Evolutionary conservation across 2,329 filamentous ascomycete species (phyloP).

Genomic region (Alternaria triticimaculans): DNA sequence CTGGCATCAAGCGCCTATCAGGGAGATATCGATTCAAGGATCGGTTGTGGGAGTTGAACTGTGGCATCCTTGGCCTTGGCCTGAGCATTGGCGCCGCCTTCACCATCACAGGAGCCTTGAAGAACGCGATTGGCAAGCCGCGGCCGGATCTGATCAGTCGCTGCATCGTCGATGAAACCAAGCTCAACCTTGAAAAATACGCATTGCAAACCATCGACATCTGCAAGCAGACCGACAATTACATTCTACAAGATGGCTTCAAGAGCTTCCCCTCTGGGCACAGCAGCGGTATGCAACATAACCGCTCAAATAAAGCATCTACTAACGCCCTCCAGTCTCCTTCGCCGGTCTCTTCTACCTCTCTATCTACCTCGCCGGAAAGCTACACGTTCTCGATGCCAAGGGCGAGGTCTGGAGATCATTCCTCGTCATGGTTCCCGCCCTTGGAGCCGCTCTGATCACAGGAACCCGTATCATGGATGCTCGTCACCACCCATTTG

Average conservation of each 20-base stretch:
- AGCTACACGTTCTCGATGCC: conserved; percentile 65
- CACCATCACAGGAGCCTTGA: conserved; percentile 63
- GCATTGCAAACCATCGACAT: conserved; percentile 47
- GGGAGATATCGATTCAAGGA: conserved; percentile 61
- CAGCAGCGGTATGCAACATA: conserved; percentile 55
- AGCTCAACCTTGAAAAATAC: conserved; percentile 8
- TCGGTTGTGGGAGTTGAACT: conserved; percentile 68
- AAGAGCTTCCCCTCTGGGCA: conserved; percentile 66
- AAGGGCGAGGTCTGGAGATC: conserved; percentile 67
- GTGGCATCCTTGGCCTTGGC: conserved; percentile 63
- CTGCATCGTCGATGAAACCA: conserved; percentile 23
- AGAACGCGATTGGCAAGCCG: conserved; percentile 66
- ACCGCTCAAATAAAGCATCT: background rate
- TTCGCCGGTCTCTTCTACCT: conserved; percentile 66
- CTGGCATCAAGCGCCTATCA: conserved; percentile 46
- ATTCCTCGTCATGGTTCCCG: conserved; percentile 61
- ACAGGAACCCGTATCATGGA: conserved; percentile 67
- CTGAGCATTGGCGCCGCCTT: conserved; percentile 63
- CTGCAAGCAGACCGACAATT: conserved; percentile 58
- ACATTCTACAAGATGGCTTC: conserved; percentile 64
- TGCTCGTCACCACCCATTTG: conserved; percentile 66
- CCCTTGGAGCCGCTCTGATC: conserved; percentile 61
- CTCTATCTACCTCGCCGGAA: conserved; percentile 66
- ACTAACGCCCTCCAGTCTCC: conserved; percentile 52
- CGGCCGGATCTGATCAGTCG: conserved; percentile 65